Conservation (phyloP, 2,329 filamentous ascomycete genomes). For the Chaetomium globosum region DNA sequence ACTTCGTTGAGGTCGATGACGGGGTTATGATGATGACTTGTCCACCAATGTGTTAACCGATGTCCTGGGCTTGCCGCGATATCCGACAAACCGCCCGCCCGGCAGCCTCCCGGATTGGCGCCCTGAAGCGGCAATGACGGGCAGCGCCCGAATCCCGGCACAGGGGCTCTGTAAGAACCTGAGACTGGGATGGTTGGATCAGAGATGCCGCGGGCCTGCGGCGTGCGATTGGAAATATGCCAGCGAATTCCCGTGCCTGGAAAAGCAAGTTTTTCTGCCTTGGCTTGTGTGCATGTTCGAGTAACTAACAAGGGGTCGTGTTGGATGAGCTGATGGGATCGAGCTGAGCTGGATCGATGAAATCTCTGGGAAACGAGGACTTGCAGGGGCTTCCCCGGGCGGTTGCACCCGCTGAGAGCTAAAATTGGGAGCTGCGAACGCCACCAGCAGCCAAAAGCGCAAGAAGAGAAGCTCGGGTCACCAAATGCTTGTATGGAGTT, state of each 20-base stretch:
- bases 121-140: background rate
- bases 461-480: background rate
- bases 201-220: background rate
- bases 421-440: constrained; percentile 20
- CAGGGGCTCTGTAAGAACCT: background rate
- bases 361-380: constrained; percentile 14
- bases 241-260: background rate
- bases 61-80: constrained; percentile 8
- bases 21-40: constrained; percentile 6
- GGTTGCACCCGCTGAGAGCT: constrained; percentile 3
- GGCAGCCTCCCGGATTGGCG: background rate
- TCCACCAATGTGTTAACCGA: background rate
- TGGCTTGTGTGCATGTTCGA: background rate
- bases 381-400: constrained; percentile 1
- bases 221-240: background rate
- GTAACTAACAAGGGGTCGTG: background rate
- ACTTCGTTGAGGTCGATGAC: background rate
- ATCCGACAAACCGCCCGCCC: constrained; percentile 7
- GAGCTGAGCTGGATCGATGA: background rate
- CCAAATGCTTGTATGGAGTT: background rate
- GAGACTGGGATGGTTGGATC: background rate
- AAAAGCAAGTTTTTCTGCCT: background rate
- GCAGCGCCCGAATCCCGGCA: background rate
- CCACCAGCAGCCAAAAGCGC: background rate
- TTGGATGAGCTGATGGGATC: background rate